Evolutionary conservation across 2,329 filamentous ascomycete species (phyloP).

Genomic region (Pseudocercospora fuligena): DNA sequence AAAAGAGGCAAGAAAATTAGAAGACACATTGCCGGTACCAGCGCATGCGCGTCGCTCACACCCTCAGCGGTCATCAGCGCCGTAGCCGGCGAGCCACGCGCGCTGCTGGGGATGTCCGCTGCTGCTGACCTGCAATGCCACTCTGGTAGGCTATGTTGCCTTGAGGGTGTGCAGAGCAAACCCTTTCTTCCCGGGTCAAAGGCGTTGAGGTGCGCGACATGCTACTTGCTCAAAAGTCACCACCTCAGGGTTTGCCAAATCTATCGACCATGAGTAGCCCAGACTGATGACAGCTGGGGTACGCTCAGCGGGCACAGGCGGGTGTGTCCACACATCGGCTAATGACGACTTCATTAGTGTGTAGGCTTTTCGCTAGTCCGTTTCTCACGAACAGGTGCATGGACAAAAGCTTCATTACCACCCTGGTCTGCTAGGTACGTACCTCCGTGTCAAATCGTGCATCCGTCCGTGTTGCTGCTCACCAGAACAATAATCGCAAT

Average conservation of each 20-base stretch:
- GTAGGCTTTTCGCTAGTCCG: not conserved
- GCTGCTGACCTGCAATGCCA: not conserved
- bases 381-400: slow-evolving; percentile 23
- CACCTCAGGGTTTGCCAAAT: slow-evolving; percentile 8
- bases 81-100: slow-evolving; percentile 7
- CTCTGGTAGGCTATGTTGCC: not conserved
- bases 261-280: slow-evolving; percentile 33
- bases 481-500: slow-evolving; percentile 11
- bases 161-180: slow-evolving; percentile 5
- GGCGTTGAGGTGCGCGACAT: slow-evolving; percentile 28
- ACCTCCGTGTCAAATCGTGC: slow-evolving; percentile 25
- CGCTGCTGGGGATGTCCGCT: not conserved
- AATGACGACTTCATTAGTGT: slow-evolving; percentile 36
- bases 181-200: slow-evolving; percentile 5
- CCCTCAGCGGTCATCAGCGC: slow-evolving; percentile 2
- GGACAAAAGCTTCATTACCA: slow-evolving; percentile 31
- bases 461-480: slow-evolving; percentile 9
- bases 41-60: not conserved
- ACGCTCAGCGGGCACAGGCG: slow-evolving; percentile 23
- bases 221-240: slow-evolving; percentile 16
- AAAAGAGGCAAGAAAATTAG: not conserved
- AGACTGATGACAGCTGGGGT: slow-evolving; percentile 26
- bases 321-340: slow-evolving; percentile 22
- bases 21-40: not conserved
- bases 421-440: slow-evolving; percentile 24